Conservation (phyloP, 2,329 filamentous ascomycete species). For the Aureobasidium sp. region DNA sequence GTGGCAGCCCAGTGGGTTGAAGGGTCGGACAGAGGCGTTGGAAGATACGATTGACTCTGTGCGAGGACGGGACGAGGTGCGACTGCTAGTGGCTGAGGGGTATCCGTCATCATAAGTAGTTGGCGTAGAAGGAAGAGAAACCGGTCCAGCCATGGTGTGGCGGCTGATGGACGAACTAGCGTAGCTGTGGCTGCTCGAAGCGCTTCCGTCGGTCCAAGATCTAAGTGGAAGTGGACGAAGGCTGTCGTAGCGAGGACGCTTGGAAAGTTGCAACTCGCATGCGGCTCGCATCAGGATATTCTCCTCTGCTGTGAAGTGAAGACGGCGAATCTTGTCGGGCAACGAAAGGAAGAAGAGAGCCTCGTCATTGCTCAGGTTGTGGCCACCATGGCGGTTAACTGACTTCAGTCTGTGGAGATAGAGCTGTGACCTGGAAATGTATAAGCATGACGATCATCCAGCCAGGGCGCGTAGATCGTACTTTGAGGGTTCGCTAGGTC, state of each 20-base stretch:
- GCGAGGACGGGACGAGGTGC: neutral
- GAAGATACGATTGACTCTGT: neutral
- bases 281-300: constrained; percentile 53
- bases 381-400: constrained; percentile 32
- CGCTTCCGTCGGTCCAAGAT: constrained; percentile 6
- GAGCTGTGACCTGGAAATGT: neutral
- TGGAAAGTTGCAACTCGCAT: constrained; percentile 34
- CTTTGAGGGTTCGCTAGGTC: neutral
- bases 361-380: constrained; percentile 36
- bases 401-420: constrained; percentile 15
- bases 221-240: neutral
- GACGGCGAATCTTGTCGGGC: constrained; percentile 65
- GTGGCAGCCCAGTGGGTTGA: constrained; percentile 1
- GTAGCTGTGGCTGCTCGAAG: constrained; percentile 6
- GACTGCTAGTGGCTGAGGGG: neutral
- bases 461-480: constrained; percentile 4
- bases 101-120: neutral
- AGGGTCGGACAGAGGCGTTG: neutral
- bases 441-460: constrained; percentile 4
- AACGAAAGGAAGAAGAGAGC: constrained; percentile 62
- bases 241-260: neutral
- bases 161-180: neutral
- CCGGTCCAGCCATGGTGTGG: neutral
- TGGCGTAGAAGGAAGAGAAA: neutral
- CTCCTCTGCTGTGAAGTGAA: constrained; percentile 65